Evolutionary conservation across 1,284 basidiomycete genomes (phyloP), one percentile per base, ranked within the genome.

Genomic region (Athelia sp.): DNA sequence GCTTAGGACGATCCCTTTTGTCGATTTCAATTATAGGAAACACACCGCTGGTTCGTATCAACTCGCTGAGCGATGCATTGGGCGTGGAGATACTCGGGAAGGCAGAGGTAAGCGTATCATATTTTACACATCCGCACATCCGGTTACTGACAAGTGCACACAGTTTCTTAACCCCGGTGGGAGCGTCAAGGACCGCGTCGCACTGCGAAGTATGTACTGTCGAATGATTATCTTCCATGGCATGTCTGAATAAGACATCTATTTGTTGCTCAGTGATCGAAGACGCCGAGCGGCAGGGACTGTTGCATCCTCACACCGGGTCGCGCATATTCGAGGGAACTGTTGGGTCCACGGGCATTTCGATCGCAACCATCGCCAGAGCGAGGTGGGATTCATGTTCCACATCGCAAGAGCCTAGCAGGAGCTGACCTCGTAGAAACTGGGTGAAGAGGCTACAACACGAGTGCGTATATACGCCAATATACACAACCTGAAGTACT

Each of bases 241-340:
- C 24, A 31, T 45, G 17, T 46, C 18, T 17, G 44, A 42, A 47
- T 47, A 3, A 43, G 50, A 29, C 46, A 34, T 48, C n/a, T 38
- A 40, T 40, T 6, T n/a, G 36, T 21, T 24, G 13, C 24, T n/a
- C 51, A 96, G 93, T 98, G 74, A 93, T 98, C 55, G 80, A 93
- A 53, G 91, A 98, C 61, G 97, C 97, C 0, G 97, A 99, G 65
- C 77, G 79, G 14, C 75, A 81, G 55, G 93, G 93, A 0, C 71
- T 93, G 4, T 70, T 99, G 1, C 78, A 85, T 55, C 97, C 96
- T 0, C 68, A 95, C 56, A 94, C 93, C 0, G 89, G 90, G 2
- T 97, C 91, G 0, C 85, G 93, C 14, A 93, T 99, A 44, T 99
- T 98, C 53, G 97, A 99, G 67, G 97, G 97, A 0, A 99, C 96